Base-by-base conservation (phyloP, 2,329 filamentous ascomycete species). In the Aspergillus tanneri region DNA sequence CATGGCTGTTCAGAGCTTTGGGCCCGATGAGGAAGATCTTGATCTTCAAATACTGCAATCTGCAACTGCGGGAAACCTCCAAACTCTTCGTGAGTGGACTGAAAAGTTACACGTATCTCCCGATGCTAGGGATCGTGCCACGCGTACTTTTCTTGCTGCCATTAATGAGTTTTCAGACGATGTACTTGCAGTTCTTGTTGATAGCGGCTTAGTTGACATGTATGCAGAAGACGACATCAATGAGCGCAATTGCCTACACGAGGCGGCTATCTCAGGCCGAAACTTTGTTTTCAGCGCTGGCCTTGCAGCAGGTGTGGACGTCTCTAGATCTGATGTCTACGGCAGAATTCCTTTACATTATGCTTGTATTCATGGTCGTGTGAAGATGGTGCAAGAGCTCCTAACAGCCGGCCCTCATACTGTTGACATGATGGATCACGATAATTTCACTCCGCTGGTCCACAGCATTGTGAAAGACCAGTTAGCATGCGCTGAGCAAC, bases 221-320 rank as follows among this genome's bases (percentile, higher is more conserved):
- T 85, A 90, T 62, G 93, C 90, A 0, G 90, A 95, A 61, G 93
- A 99, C 66, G 91, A 96, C 62, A 97, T 99, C 68, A 99, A 97
- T 62, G 92, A 96, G 72, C 82, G 93, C 32, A 99, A 96, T 62
- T 96, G 91, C 64, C 77, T 99, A 38, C 93, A 99, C 61, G 93
- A 97, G 71, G 89, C 93, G n/a, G 87, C 91, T 1, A 96, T 97
- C 43, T 95, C 95, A 52, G 91, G 91, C 16, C 91, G 91, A 61
- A 73, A 81, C 8, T 85, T 88, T 58, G 87, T 96, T 23, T 75
- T 97, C 49, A 76, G 82, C 42, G 84, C 87, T 55, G 91, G 87
- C 3, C 75, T 99, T n/a, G 75, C 80, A 1, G 83, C 81, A 37
- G 83, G 82, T 4, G 90, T 96, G 25, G 84, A 91, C 53, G 84